These are phyloP conservation scores for Trametes versicolor DNA, from an alignment of 1,284 basidiomycete genomes.

Conservation along the genomic window DNA sequence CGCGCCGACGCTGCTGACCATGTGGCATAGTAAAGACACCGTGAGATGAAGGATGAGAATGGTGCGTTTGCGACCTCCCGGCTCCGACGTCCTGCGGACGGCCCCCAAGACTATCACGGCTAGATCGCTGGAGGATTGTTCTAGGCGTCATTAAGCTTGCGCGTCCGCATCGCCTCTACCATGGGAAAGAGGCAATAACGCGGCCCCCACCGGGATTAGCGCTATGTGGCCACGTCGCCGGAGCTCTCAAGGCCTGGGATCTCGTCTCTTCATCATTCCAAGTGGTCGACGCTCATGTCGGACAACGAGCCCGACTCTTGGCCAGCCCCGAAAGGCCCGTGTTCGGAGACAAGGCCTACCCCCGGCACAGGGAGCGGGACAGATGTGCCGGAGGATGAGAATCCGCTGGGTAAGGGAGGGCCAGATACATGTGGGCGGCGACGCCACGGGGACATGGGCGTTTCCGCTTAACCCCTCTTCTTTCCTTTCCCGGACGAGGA, in stretches of 20 bases:
- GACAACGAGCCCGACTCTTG: neutral
- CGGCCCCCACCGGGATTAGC: neutral
- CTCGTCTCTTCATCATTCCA: slow-evolving; percentile 6
- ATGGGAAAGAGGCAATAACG: slow-evolving; percentile 3
- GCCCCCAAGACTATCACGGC: neutral
- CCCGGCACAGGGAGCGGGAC: neutral
- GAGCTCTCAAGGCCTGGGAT: slow-evolving; percentile 3
- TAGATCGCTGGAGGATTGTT: neutral
- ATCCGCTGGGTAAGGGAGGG: neutral
- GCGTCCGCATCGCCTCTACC: neutral
- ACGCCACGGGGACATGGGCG: neutral
- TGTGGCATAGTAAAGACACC: slow-evolving; percentile 7
- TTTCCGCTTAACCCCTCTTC: neutral
- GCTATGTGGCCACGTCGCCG: neutral
- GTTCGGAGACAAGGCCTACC: neutral
- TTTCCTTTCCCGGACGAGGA: neutral
- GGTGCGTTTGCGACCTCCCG: neutral
- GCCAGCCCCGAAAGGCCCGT: neutral
- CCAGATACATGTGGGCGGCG: neutral
- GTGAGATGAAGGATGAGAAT: slow-evolving; percentile 1
- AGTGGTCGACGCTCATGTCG: neutral
- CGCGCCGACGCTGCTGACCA: neutral
- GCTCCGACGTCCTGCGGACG: neutral
- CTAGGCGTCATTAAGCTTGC: neutral
- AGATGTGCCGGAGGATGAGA: neutral